These are phyloP conservation scores for Asterionellopsis glacialis DNA, from an alignment of 108 stramenopile genomes.

Conservation along the genomic window DNA sequence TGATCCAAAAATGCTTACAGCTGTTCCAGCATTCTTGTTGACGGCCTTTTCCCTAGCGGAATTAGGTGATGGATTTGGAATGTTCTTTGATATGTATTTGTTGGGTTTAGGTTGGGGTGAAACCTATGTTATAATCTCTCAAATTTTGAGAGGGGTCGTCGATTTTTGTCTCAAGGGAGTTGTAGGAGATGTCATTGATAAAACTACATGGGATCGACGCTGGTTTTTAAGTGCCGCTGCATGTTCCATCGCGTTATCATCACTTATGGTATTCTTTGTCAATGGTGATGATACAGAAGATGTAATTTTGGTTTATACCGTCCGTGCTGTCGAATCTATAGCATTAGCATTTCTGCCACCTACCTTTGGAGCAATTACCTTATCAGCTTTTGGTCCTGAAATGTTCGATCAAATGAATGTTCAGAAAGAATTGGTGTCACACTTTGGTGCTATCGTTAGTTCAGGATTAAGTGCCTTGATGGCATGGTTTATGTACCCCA, in stretches of 20 bases:
- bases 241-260: conserved; percentile 12
- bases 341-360: conserved; percentile 26
- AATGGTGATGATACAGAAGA: conserved; percentile 15
- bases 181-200: conserved; percentile 24
- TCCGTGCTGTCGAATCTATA: conserved; percentile 19
- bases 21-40: too few species aligned
- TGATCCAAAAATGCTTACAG: too few species aligned
- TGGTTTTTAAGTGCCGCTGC: conserved; percentile 13
- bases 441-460: conserved; percentile 20
- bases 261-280: conserved; percentile 7
- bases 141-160: conserved; percentile 17
- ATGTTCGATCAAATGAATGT: conserved; percentile 28
- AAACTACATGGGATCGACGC: conserved; percentile 19
- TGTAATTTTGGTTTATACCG: conserved; percentile 16
- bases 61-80: not conserved
- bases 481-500: conserved; percentile 24
- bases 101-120: conserved; percentile 23
- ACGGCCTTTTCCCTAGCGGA: too few species aligned
- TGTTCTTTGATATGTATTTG: conserved; percentile 21
- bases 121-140: conserved; percentile 20
- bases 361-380: conserved; percentile 21
- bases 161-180: too few species aligned
- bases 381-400: conserved; percentile 30
- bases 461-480: conserved; percentile 11
- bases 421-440: conserved; percentile 25